A percentile compares a stretch with the other conserved stretches of the same genome.
phyloP scores from a whole-genome alignment of 306 rosid species.

The Castanea mollissima region DNA sequence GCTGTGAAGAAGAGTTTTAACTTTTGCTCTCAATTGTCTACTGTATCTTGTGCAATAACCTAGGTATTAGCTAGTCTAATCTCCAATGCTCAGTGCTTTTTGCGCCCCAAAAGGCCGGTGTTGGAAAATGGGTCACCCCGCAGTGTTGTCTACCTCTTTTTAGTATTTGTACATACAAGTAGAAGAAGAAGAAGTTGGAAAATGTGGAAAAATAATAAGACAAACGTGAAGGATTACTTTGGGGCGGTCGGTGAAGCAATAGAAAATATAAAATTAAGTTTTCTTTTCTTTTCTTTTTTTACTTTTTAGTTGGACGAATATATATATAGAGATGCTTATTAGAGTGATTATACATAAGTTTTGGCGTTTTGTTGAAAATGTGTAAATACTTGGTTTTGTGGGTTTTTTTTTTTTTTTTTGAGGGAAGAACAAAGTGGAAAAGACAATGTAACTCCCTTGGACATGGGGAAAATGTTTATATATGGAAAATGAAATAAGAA shows the following conservation, averaged over 20 bases:
- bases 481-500: conserved; percentile 47
- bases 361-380: conserved; percentile 50
- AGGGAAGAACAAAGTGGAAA: conserved; percentile 16
- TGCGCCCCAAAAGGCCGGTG: conserved; percentile 44
- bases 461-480: conserved; percentile 40
- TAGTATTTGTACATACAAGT: conserved; percentile 54
- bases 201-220: conserved; percentile 41
- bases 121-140: conserved; percentile 14
- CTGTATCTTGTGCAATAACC: too few species aligned
- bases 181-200: conserved; percentile 32
- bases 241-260: conserved; percentile 33
- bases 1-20: too few species aligned
- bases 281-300: too few species aligned
- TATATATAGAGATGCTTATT: conserved; percentile 28
- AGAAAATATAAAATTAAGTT: too few species aligned
- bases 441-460: conserved; percentile 46
- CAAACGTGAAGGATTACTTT: conserved; percentile 23
- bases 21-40: too few species aligned
- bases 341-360: conserved; percentile 64
- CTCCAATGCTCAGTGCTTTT: conserved; percentile 46
- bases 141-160: conserved; percentile 25
- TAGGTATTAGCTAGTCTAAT: conserved; percentile 13
- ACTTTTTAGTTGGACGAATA: neutral
- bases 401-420: neutral
- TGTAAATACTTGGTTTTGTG: conserved; percentile 49